Base-by-base conservation (phyloP, 768 basidiomycete genomes). In the Suillus variegatus region DNA sequence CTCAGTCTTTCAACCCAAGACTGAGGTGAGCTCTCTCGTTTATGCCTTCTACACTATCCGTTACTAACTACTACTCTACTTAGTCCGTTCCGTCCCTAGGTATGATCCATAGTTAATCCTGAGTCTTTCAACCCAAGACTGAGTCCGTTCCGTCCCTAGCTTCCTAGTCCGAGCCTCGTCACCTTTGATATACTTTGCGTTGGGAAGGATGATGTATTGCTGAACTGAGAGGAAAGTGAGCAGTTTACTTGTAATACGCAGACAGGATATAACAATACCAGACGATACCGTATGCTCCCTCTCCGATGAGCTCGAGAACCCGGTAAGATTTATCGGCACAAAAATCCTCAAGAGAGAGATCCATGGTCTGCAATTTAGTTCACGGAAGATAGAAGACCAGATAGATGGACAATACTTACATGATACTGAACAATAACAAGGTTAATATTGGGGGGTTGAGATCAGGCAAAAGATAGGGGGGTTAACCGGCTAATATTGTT, bases 271-370 rank as follows among this genome's bases (percentile, higher is more conserved):
- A 41, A 40, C 75, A 76, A 68, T 61, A 82, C 82, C 90, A 90
- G 54, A 97, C 96, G 73, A 96, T 88, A 46, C 95, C 96, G 78
- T 97, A 97, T 16, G 94, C 95, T 49, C 96, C 97, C 73, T 98
- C 97, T 40, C 97, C 95, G 62, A 95, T 93, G 66, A 93, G 88
- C 76, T 94, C 92, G 57, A 92, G 78, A 1, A 92, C 86, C 73
- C 87, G 84, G 76, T 95, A 96, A 72, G 79, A 76, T 61, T 80
- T 77, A 51, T 82, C 84, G 62, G 84, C 82, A 64, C 81, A 77
- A 65, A 88, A 89, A 64, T 77, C 80, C 47, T 79, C 72, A 66
- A 84, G 75, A 67, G 78, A 69, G 63, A 52, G 46, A 46, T 68
- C 65, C 74, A 75, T 75, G 41, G 54, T 40, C 60, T 62, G 62